phyloP scores from a whole-genome alignment of 2,329 filamentous ascomycete species.

The Diplocarpon rosae region DNA sequence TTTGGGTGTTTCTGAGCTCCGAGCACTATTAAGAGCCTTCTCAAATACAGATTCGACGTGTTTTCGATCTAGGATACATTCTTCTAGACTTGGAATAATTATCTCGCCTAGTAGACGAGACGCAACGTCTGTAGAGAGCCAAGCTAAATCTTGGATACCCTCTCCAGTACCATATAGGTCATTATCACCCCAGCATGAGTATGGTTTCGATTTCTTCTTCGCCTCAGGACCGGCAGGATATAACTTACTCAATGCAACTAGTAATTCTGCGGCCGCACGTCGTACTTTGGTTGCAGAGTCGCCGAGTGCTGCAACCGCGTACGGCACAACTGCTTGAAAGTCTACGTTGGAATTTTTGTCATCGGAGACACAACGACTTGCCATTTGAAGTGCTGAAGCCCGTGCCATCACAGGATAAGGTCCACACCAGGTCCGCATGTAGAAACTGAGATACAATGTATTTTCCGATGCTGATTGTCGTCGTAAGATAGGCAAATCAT shows the following conservation, averaged over 20 bases:
- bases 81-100: constrained; percentile 69
- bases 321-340: constrained; percentile 74
- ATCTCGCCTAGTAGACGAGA: constrained; percentile 52
- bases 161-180: constrained; percentile 52
- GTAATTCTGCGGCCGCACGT: constrained; percentile 58
- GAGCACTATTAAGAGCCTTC: constrained; percentile 43
- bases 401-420: constrained; percentile 59
- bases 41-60: constrained; percentile 57
- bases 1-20: constrained; percentile 31
- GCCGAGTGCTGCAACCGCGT: constrained; percentile 60
- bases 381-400: constrained; percentile 55
- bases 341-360: constrained; percentile 44
- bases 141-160: constrained; percentile 36
- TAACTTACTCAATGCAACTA: constrained; percentile 43
- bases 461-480: constrained; percentile 44
- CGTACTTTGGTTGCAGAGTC: constrained; percentile 70
- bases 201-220: constrained; percentile 31
- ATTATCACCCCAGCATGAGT: constrained; percentile 46
- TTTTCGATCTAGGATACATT: constrained; percentile 69
- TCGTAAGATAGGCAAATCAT: constrained; percentile 43
- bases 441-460: constrained; percentile 64
- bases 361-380: constrained; percentile 44
- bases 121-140: constrained; percentile 46
- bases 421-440: constrained; percentile 64
- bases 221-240: constrained; percentile 33